Base-by-base conservation (phyloP, 2,329 filamentous ascomycete genomes). In the Alternaria metachromatica region DNA sequence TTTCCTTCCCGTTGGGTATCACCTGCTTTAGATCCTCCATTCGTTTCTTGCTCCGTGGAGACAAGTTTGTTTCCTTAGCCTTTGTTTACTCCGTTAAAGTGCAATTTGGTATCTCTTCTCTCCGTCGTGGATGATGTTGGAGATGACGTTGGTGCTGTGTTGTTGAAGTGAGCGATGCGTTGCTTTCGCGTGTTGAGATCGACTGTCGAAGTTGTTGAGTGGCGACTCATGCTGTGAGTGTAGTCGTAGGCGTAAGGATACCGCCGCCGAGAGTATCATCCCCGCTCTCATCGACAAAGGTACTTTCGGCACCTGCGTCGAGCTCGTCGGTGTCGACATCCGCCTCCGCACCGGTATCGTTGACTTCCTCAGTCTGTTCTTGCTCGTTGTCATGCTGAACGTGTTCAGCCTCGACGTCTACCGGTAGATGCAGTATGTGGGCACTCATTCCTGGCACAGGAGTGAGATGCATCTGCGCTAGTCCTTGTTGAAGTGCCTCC, bases 321-420 rank as follows among this genome's bases (percentile, higher is more conserved):
- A 74, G 64, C 7, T 72, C 74, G 7, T 78, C 75, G 2, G 67
- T 72, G 20, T 76, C 75, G 15, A 74, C 56, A 53, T 74, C 72
- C 6, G 66, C 71, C 48, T 78, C 75, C 6, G 72, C 74, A 1
- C 63, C 75, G 2, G 72, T 72, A 21, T 73, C 72, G 6, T 74
- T 63, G 12, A 62, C 41, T 10, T 60, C 51, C 25, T 67, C 64
- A 1, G 59, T 25, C 25, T 54, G 30, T 23, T 49, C 56, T 4
- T 60, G 56, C 11, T 60, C 58, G 3, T 10, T 65, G 15, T 58
- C 60, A 3, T 44, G 46, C 50, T 62, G 60, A 58, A 63, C 44
- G 65, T 71, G 54, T 30, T 53, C 26, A 59, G 63, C 58, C 25
- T 61, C 53, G 4, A 54, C 46, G 6, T 58, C 57, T n/a, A 58